Evolutionary conservation across 2,329 filamentous ascomycete genomes (phyloP).

Genomic region (Calonectria crousiana): DNA sequence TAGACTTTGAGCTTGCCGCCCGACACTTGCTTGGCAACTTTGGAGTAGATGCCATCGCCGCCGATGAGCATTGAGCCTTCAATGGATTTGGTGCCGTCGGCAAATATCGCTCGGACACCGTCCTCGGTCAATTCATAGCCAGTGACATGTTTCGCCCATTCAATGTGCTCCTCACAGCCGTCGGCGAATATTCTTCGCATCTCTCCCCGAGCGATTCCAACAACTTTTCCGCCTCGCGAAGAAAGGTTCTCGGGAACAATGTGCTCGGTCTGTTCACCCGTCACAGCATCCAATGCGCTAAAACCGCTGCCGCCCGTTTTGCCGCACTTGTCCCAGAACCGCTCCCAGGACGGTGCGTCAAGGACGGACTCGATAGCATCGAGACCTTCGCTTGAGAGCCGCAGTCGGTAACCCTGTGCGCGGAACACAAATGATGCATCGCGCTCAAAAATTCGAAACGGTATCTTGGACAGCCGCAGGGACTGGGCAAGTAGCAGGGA

Average conservation of each 20-base stretch:
- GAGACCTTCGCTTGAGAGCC: conserved; percentile 67
- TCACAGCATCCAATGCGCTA: conserved; percentile 63
- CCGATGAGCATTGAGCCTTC: conserved; percentile 71
- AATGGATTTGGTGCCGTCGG: conserved; percentile 68
- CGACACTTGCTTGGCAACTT: conserved; percentile 70
- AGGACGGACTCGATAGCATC: conserved; percentile 72
- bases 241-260: conserved; percentile 50
- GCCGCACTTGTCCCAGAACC: conserved; percentile 70
- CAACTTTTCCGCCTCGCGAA: conserved; percentile 68
- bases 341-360: conserved; percentile 57
- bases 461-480: conserved; percentile 55
- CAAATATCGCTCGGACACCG: conserved; percentile 69
- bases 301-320: conserved; percentile 71
- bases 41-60: conserved; percentile 73
- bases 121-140: conserved; percentile 68
- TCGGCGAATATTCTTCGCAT: conserved; percentile 71
- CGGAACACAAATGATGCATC: conserved; percentile 64
- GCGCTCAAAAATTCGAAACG: conserved; percentile 69
- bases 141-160: conserved; percentile 67
- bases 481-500: conserved; percentile 59
- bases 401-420: conserved; percentile 72
- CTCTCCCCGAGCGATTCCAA: conserved; percentile 73
- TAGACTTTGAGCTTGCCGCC: conserved; percentile 70
- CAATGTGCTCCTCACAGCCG: conserved; percentile 66
- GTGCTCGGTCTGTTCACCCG: conserved; percentile 57